Base-by-base conservation (phyloP, 2,329 filamentous ascomycete genomes). In the Nemania abortiva region DNA sequence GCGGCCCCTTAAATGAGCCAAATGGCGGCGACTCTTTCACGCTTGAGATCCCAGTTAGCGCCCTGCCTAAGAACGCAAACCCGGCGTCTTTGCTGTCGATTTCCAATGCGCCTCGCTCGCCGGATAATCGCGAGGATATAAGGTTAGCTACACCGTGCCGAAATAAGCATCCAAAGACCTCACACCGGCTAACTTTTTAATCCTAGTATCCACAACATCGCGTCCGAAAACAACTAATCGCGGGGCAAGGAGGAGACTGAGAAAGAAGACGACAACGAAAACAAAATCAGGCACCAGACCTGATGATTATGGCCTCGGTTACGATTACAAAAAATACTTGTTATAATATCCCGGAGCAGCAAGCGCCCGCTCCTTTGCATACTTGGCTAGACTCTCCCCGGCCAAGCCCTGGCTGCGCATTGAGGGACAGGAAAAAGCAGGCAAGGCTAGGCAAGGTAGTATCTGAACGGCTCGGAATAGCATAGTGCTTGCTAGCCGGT, bases 91-190 rank as follows among this genome's bases (percentile, higher is more conserved):
- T 56, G 29, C 13, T 61, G 20, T 62, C 55, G 2, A 42, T 42
- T 11, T 39, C 47, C 7, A 45, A 57, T 52, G 52, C 37, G 22
- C 54, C 69, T 2, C 61, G 34, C 5, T 64, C 31, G 2, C 71
- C 69, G 6, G 62, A 72, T 20, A 60, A 72, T 47, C 69, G 69
- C 4, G 69, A 72, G n/a, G 71, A 72, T 45, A 71, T 72, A 27
- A 72, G 70, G 70, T 72, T 22, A 1, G 68, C 27, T 6, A 24
- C 20, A 24, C 27, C 7, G 2, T 27, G 6, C n/a, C 9, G 15
- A 6, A 5, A 1, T 5, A 3, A 34, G 5, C 3, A 18, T 4
- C 2, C 2, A 5, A 49, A 39, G 13, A 52, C 18, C 15, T 31
- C 22, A 11, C 7, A n/a, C 13, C 3, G 1, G 18, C 50, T 64